Conservation (phyloP, 306 rosid species). For the Dicorynia guianensis region DNA sequence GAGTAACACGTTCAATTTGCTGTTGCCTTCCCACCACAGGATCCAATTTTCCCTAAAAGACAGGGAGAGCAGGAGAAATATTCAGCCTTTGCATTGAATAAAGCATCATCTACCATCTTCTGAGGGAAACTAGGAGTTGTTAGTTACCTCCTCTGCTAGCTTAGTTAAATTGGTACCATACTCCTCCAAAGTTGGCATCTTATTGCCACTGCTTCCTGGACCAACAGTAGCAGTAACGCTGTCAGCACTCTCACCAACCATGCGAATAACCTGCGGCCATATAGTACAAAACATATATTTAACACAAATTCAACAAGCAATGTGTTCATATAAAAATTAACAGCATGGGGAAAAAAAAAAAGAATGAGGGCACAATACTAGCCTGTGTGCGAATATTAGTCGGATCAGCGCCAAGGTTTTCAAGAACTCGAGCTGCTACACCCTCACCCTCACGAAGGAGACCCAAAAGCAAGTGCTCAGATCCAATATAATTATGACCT, state of each 20-base stretch:
- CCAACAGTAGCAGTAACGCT: conserved; percentile 92
- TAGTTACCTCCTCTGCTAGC: conserved; percentile 90
- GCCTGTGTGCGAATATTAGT: conserved; percentile 97
- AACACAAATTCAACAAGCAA: neutral
- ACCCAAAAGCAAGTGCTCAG: conserved; percentile 98
- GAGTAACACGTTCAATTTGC: conserved; percentile 96
- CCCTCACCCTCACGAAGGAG: conserved; percentile 99
- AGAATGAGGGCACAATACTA: conserved; percentile 39
- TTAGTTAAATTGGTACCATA: conserved; percentile 97
- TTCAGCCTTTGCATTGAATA: conserved; percentile 9
- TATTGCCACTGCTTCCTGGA: conserved; percentile 82
- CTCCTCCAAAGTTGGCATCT: conserved; percentile 98
- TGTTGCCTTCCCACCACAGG: conserved; percentile 98
- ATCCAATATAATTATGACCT: conserved; percentile 98
- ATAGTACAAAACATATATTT: conserved; percentile 25
- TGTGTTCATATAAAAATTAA: conserved; percentile 1
- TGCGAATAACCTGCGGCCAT: conserved; percentile 85
- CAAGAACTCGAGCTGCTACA: conserved; percentile 99
- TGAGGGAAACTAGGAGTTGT: neutral
- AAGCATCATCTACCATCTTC: conserved; percentile 33
- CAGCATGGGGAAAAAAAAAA: neutral
- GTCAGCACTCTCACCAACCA: conserved; percentile 99
- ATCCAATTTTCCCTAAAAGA: conserved; percentile 85
- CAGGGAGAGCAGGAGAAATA: conserved; percentile 20
- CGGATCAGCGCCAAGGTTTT: conserved; percentile 95